These are phyloP conservation scores for Boletellus sp. DNA, from an alignment of 1,284 basidiomycete genomes.

Conservation along the genomic window DNA sequence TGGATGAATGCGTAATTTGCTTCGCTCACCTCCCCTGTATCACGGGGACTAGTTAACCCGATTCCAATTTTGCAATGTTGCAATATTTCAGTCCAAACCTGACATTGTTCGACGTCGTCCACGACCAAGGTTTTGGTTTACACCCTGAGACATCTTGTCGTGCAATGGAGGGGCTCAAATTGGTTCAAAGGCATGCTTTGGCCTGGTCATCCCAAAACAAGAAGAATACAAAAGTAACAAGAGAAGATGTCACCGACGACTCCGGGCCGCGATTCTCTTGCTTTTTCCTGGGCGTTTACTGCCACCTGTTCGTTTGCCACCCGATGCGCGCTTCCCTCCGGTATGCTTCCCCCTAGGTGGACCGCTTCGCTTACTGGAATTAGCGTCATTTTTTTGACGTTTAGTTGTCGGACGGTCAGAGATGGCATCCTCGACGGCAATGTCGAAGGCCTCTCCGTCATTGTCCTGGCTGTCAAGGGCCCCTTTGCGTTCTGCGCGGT, in stretches of 20 bases:
- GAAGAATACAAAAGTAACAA: slow-evolving; percentile 14
- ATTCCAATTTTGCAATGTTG: too few relatives aligned
- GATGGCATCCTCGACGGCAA: slow-evolving; percentile 83
- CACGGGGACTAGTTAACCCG: too few relatives aligned
- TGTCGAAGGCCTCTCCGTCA: slow-evolving; percentile 76
- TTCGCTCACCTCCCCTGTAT: too few relatives aligned
- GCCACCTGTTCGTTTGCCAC: slow-evolving; percentile 29
- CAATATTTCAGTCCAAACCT: too few relatives aligned
- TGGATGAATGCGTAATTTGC: too few relatives aligned
- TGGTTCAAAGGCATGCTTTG: too few relatives aligned
- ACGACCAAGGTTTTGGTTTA: too few relatives aligned
- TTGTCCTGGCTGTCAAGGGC: slow-evolving; percentile 73
- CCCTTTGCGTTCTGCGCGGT: slow-evolving; percentile 70
- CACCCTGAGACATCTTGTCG: too few relatives aligned
- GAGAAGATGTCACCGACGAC: slow-evolving; percentile 30
- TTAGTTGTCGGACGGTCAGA: slow-evolving; percentile 67
- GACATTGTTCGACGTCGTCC: too few relatives aligned
- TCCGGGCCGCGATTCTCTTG: slow-evolving; percentile 49
- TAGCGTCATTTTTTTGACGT: slow-evolving; percentile 42
- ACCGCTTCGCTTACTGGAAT: slow-evolving; percentile 11
- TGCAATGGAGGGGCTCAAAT: too few relatives aligned
- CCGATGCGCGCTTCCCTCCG: slow-evolving; percentile 24
- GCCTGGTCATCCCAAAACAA: background rate
- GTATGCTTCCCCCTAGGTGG: slow-evolving; percentile 8
- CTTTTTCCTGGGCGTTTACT: slow-evolving; percentile 61